Conservation (phyloP, 768 basidiomycete genomes). For the Podaxis rugospora region DNA sequence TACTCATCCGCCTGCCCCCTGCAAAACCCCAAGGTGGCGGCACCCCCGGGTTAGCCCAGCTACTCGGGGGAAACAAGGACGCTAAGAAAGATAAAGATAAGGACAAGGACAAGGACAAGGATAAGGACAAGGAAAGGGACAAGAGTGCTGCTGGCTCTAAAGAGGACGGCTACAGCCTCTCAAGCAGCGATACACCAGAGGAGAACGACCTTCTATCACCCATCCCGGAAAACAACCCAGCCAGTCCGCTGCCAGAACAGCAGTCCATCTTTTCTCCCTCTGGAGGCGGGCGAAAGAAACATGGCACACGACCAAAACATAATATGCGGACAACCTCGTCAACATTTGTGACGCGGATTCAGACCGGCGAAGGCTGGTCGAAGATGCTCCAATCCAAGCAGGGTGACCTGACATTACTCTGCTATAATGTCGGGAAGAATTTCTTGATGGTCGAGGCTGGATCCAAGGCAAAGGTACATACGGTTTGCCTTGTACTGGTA, state of each 20-base stretch:
- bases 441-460: constrained; percentile 86
- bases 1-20: constrained; percentile 59
- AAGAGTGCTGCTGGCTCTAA: constrained; percentile 34
- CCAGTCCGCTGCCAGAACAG: constrained; percentile 34
- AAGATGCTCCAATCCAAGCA: constrained; percentile 71
- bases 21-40: constrained; percentile 43
- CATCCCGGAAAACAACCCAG: constrained; percentile 34
- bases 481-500: constrained; percentile 11
- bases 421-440: constrained; percentile 83
- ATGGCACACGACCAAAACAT: constrained; percentile 72
- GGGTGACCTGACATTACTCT: constrained; percentile 82
- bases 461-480: constrained; percentile 82
- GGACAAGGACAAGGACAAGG: constrained; percentile 37
- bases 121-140: constrained; percentile 50
- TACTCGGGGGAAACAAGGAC: constrained; percentile 68
- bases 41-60: constrained; percentile 63
- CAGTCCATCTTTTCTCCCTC: constrained; percentile 58
- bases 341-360: constrained; percentile 85
- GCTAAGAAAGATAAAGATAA: constrained; percentile 53
- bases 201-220: constrained; percentile 41
- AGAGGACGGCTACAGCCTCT: constrained; percentile 69
- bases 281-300: constrained; percentile 56
- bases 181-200: constrained; percentile 79
- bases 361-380: constrained; percentile 72
- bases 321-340: constrained; percentile 90